phyloP scores from a whole-genome alignment of 2,329 filamentous ascomycete species.

The Colletotrichum melonis region DNA sequence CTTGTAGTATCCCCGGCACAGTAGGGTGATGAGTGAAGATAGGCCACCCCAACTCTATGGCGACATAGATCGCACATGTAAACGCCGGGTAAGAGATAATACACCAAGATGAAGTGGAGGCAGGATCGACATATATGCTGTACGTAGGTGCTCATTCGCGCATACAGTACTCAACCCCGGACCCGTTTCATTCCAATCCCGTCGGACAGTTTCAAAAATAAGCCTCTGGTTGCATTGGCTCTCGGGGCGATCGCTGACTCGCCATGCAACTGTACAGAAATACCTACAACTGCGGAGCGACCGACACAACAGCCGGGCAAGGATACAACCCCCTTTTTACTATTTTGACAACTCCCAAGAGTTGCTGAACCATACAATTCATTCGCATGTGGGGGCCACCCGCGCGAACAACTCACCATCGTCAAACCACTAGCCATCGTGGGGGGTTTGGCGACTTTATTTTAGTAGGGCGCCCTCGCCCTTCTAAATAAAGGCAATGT shows the following conservation, averaged over 20 bases:
- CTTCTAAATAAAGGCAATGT: constrained; percentile 19
- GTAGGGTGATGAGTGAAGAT: not conserved
- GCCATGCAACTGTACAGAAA: constrained; percentile 1
- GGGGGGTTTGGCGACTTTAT: not conserved
- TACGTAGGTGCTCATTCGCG: not conserved
- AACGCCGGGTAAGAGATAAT: not conserved
- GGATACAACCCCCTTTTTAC: constrained; percentile 23
- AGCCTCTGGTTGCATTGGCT: constrained; percentile 19
- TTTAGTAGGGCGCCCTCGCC: not conserved
- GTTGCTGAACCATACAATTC: not conserved
- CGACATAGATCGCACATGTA: not conserved
- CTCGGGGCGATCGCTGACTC: constrained; percentile 19
- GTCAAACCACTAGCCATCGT: not conserved
- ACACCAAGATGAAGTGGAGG: not conserved
- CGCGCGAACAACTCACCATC: not conserved
- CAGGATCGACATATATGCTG: not conserved
- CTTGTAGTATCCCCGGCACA: too few relatives aligned
- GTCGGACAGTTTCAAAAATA: constrained; percentile 20
- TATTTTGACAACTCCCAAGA: constrained; percentile 29
- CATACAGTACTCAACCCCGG: not conserved
- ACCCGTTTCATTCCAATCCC: constrained; percentile 23
- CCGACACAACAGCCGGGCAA: constrained; percentile 3
- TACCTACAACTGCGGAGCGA: not conserved
- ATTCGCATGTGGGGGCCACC: not conserved
- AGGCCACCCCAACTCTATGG: not conserved